Evolutionary conservation across 2,329 filamentous ascomycete genomes (phyloP).

Genomic region (Neonectria punicea): DNA sequence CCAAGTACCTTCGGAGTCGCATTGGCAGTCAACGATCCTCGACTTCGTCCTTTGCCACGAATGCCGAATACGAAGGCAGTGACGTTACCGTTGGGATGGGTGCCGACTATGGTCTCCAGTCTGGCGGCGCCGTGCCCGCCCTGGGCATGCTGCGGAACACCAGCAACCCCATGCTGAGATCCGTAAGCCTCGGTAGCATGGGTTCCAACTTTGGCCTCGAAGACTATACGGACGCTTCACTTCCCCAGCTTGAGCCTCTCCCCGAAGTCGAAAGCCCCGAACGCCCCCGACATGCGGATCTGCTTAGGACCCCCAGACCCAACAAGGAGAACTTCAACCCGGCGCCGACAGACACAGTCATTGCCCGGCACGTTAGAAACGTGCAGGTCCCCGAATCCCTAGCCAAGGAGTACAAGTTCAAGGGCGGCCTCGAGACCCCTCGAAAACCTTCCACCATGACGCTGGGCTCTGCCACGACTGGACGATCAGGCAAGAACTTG

Average conservation of each 20-base stretch:
- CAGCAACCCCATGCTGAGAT: constrained; percentile 72
- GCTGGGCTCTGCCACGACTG: constrained; percentile 58
- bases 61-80: constrained; percentile 70
- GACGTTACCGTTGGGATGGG: constrained; percentile 75
- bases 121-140: constrained; percentile 77
- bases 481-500: constrained; percentile 73
- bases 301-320: constrained; percentile 77
- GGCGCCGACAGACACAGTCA: constrained; percentile 85
- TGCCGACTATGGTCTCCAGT: constrained; percentile 84
- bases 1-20: constrained; percentile 68
- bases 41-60: constrained; percentile 67
- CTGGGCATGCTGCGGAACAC: constrained; percentile 60
- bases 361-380: constrained; percentile 87
- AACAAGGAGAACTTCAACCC: constrained; percentile 61
- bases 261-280: constrained; percentile 59
- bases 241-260: constrained; percentile 60
- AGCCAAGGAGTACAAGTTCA: constrained; percentile 84
- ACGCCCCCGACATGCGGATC: constrained; percentile 53
- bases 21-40: constrained; percentile 69
- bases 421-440: constrained; percentile 72
- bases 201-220: constrained; percentile 73
- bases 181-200: constrained; percentile 90
- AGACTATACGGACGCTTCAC: constrained; percentile 60
- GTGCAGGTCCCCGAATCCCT: constrained; percentile 92
- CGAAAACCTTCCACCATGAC: constrained; percentile 62